Percentiles rank a stretch among this genome's conserved stretches.
phyloP scores from a whole-genome alignment of 176 grass and related monocot species.

The Elaeis guineensis region DNA sequence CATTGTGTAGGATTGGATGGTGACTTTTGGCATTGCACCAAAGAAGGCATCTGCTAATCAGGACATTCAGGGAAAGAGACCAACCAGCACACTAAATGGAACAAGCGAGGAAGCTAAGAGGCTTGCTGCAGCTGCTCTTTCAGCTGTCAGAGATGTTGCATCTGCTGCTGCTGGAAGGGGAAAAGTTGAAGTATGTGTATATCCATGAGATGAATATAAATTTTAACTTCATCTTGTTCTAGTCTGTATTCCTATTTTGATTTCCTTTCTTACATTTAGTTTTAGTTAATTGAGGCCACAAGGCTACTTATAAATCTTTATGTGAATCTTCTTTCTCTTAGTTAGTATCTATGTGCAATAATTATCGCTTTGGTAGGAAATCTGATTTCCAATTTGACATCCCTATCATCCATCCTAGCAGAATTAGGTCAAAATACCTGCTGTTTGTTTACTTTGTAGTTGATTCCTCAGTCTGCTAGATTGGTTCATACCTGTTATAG shows the following conservation, averaged over 20 bases:
- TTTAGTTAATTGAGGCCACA: not conserved
- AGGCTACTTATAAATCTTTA: too few species aligned
- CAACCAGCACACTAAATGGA: constrained; percentile 32
- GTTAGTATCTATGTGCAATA: too few species aligned
- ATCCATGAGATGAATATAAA: not conserved
- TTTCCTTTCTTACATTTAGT: not conserved
- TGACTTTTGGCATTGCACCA: constrained; percentile 53
- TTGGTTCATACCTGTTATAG: not conserved
- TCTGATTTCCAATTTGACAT: too few species aligned
- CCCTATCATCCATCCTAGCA: too few species aligned
- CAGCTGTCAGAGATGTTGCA: constrained; percentile 63
- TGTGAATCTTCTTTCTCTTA: too few species aligned
- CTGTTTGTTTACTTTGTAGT: too few species aligned
- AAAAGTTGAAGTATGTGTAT: constrained; percentile 66
- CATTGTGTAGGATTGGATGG: constrained; percentile 72
- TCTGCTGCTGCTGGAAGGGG: constrained; percentile 48
- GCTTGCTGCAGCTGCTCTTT: constrained; percentile 75
- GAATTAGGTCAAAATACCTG: too few species aligned
- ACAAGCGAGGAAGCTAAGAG: constrained; percentile 61
- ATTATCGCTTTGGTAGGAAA: too few species aligned
- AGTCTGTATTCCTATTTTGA: not conserved
- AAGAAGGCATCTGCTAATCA: constrained; percentile 24
- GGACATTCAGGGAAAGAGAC: constrained; percentile 26
- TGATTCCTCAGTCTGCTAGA: not conserved
- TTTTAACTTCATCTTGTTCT: too few species aligned